Conservation (phyloP, 768 basidiomycete species). For the Lentinula detonsa region DNA sequence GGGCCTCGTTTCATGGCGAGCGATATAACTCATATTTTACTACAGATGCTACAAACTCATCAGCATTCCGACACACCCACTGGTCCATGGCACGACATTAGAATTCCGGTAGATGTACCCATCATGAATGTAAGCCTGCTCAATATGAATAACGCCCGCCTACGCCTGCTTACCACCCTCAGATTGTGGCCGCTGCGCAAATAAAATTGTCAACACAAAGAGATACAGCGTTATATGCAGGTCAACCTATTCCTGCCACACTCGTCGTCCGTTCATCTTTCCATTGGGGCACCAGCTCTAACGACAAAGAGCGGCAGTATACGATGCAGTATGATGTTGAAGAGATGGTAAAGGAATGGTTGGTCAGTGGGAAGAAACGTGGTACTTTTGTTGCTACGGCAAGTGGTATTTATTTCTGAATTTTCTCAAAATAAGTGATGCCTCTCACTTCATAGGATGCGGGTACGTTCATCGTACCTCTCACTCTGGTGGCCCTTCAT, state of each 20-base stretch:
- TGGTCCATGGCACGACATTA: conserved; percentile 66
- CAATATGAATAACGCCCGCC: not conserved
- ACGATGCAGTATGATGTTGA: conserved; percentile 76
- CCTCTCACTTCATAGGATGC: conserved; percentile 44
- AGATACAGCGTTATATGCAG: conserved; percentile 64
- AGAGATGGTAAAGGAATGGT: conserved; percentile 79
- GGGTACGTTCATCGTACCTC: conserved; percentile 46
- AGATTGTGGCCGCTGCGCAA: conserved; percentile 65
- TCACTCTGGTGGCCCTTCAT: conserved; percentile 83
- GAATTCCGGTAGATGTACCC: conserved; percentile 84
- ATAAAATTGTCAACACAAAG: conserved; percentile 44
- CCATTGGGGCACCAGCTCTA: conserved; percentile 60
- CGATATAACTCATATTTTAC: not conserved
- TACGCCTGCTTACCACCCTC: conserved; percentile 6
- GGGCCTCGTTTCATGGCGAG: not conserved
- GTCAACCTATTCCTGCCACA: conserved; percentile 73
- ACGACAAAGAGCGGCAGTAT: conserved; percentile 36
- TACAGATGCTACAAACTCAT: conserved; percentile 36
- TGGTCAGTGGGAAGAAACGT: conserved; percentile 82
- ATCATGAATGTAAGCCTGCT: conserved; percentile 61
- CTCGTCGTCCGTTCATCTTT: conserved; percentile 69
- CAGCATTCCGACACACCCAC: conserved; percentile 31
- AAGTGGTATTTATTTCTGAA: conserved; percentile 14
- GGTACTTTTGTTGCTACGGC: conserved; percentile 78
- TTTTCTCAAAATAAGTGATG: conserved; percentile 1